Percentiles rank a stretch among this genome's conserved stretches.
phyloP scores from a whole-genome alignment of 2,329 filamentous ascomycete species.

The Aspergillus vadensis region DNA sequence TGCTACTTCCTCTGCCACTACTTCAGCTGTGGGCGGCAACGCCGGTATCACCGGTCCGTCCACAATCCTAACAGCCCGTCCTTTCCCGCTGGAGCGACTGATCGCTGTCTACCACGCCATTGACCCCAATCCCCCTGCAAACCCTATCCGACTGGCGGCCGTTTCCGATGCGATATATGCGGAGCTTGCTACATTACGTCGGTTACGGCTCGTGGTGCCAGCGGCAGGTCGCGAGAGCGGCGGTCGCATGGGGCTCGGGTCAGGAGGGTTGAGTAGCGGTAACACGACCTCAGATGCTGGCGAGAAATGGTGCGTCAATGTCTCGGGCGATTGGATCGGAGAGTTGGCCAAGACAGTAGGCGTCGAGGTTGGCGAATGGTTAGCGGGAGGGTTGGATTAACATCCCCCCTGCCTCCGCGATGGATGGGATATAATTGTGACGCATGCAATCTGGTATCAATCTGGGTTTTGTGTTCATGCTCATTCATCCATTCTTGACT shows the following conservation, averaged over 20 bases:
- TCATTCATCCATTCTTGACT: not conserved
- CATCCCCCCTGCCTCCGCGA: no score
- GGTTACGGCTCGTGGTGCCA: conserved; percentile 49
- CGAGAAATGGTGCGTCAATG: conserved; percentile 53
- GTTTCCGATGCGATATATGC: conserved; percentile 48
- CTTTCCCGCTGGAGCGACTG: conserved; percentile 50
- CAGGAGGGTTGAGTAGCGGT: conserved; percentile 33
- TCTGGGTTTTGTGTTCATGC: not conserved
- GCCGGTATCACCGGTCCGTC: conserved; percentile 40
- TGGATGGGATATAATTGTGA: no score
- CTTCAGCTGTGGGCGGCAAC: conserved; percentile 33
- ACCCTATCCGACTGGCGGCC: conserved; percentile 38
- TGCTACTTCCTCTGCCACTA: conserved; percentile 41
- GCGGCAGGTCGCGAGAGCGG: conserved; percentile 38
- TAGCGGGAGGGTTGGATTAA: conserved; percentile 43
- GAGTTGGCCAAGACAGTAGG: conserved; percentile 48
- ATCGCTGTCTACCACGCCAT: conserved; percentile 52
- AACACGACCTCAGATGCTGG: conserved; percentile 43
- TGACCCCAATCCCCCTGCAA: conserved; percentile 47
- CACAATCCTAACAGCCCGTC: conserved; percentile 43
- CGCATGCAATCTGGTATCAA: not conserved
- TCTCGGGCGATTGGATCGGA: conserved; percentile 50
- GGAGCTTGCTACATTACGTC: conserved; percentile 50
- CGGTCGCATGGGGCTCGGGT: conserved; percentile 26
- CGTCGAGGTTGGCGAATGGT: conserved; percentile 49